Base-by-base conservation (phyloP, 441 rosid genomes). In the Aleurites moluccanus region DNA sequence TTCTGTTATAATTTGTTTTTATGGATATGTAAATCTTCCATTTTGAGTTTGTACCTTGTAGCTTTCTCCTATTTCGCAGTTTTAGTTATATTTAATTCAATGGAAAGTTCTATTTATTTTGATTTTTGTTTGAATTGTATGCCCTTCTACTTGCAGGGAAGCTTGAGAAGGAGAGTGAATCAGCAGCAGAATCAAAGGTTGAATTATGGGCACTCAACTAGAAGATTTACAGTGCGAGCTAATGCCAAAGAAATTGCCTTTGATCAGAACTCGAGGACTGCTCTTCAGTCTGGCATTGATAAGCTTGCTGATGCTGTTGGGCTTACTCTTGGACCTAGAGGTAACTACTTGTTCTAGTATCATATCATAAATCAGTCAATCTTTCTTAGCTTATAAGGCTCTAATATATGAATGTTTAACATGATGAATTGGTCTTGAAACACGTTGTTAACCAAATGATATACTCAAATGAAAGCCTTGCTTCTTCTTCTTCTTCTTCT, bases 271-370 rank as follows among this genome's bases (percentile, higher is more conserved):
- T 90, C 99, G 2, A 89, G 98, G 84, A 75, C 89, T 16, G 93
- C 98, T 35, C 91, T 96, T 78, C 98, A 96, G 83, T 65, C 88
- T 45, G 99, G 99, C 64, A 93, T 96, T 50, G 97, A 96, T 76
- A 96, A 92, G 88, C 97, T 96, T 75, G 90, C 97, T 57, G 99
- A 93, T 78, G 88, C 86, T 56, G 98, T 96, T 49, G 98, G 87
- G 61, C 96, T 96, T 65, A 96, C 99, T 53, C 98, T 93, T 57
- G 99, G 99, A 30, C 99, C 99, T 6, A 89, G 97, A 83, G 99
- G 99, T 96, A 85, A 64, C 69, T 23, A 52, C 60, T 74, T 72
- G 52, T n/a, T n/a, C n/a, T n/a, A n/a, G n/a, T n/a, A n/a, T n/a
- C n/a, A n/a, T 5, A 14, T 5, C 1, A 28, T 62, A 1, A 0